phyloP scores from a whole-genome alignment of 495 filamentous ascomycete species.

The Staphylotrichum tortipilum region DNA sequence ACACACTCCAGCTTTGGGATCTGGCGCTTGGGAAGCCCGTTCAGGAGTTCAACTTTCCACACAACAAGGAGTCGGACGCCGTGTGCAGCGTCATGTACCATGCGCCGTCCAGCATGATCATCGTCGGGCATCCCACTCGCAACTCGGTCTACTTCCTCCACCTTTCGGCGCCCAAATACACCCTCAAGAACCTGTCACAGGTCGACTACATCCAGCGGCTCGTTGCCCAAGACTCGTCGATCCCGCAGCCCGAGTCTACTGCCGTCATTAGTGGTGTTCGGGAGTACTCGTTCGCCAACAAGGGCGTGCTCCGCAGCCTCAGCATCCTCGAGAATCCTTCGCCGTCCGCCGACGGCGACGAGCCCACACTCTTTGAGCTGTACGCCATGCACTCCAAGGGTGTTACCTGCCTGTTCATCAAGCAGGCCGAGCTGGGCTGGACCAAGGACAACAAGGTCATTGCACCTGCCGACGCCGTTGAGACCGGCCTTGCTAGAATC shows the following conservation, averaged over 20 bases:
- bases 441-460: constrained; percentile 76
- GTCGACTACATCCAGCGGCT: constrained; percentile 74
- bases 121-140: constrained; percentile 89
- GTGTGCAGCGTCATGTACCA: constrained; percentile 96
- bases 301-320: constrained; percentile 81
- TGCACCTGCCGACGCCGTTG: constrained; percentile 61
- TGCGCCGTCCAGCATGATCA: constrained; percentile 77
- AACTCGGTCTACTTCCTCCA: constrained; percentile 97
- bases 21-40: constrained; percentile 89
- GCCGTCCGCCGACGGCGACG: constrained; percentile 45
- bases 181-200: constrained; percentile 69
- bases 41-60: constrained; percentile 92
- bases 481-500: constrained; percentile 49
- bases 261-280: constrained; percentile 92
- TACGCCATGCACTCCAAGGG: constrained; percentile 97
- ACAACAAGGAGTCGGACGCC: constrained; percentile 92
- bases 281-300: constrained; percentile 84
- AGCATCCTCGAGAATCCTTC: constrained; percentile 65
- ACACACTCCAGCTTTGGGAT: constrained; percentile 98
- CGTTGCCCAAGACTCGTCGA: constrained; percentile 56
- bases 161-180: constrained; percentile 86
- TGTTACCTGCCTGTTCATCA: constrained; percentile 76
- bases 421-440: constrained; percentile 84
- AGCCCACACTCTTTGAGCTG: constrained; percentile 71
- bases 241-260: constrained; percentile 82